A percentile compares a stretch with the other conserved stretches of the same genome.
phyloP scores from a whole-genome alignment of 441 rosid species.

The Euphorbia schlechtendalii region DNA sequence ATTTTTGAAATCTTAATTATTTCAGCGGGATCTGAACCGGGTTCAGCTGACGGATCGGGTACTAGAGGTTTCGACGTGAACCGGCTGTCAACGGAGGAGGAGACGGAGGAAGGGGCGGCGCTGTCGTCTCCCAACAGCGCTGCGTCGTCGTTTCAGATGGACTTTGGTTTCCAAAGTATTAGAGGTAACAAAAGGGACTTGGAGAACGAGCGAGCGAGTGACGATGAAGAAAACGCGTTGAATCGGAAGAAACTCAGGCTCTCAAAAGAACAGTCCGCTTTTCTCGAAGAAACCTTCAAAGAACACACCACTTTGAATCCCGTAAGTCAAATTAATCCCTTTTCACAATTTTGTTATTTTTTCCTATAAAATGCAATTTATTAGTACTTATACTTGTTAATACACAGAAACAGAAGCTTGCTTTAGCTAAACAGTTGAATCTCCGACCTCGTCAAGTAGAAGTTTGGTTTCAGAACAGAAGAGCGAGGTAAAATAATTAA shows the following conservation, averaged over 20 bases:
- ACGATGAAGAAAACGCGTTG: conserved; percentile 74
- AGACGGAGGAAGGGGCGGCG: conserved; percentile 42
- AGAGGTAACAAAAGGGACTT: conserved; percentile 42
- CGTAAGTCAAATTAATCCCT: conserved; percentile 33
- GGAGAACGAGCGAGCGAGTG: conserved; percentile 58
- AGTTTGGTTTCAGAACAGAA: conserved; percentile 95
- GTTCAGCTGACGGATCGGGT: conserved; percentile 25
- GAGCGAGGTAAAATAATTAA: conserved; percentile 57
- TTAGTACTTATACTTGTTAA: too few relatives aligned
- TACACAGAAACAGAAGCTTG: conserved; percentile 79
- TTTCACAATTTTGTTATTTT: neutral
- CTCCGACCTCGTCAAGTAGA: conserved; percentile 98
- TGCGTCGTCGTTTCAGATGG: conserved; percentile 70
- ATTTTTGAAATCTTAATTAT: neutral
- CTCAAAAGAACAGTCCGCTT: conserved; percentile 87
- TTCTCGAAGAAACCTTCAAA: conserved; percentile 91
- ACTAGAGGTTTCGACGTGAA: conserved; percentile 42
- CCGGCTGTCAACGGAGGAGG: conserved; percentile 38
- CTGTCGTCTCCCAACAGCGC: conserved; percentile 65
- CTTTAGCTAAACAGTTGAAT: conserved; percentile 77
- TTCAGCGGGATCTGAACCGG: conserved; percentile 35
- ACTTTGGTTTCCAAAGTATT: conserved; percentile 47
- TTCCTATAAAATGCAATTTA: too few relatives aligned
- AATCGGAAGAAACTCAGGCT: conserved; percentile 87
- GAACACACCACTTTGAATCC: conserved; percentile 91